Evolutionary conservation across 164 flowering plant genomes (phyloP), one percentile per base, ranked within the genome.

Genomic region (Umbilicus rupestris): DNA sequence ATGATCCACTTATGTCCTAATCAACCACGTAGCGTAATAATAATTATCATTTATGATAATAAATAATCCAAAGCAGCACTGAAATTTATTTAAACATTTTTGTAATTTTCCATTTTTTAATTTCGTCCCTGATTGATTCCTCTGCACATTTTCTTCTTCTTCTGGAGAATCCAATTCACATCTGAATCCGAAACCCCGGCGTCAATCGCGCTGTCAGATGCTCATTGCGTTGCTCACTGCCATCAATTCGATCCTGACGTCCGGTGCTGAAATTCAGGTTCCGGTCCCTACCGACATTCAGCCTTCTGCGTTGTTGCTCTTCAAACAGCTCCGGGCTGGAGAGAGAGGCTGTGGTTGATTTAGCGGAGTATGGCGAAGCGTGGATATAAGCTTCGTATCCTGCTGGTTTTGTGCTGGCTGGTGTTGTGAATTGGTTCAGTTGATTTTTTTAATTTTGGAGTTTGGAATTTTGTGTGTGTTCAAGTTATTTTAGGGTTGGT

Each of bases 331-430:
- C 14, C 30, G 30, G 28, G 3, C 28, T 55, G 44, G 44, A 6
- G 44, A 12, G 15, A 14, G 39, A 1, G 22, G 37, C 37, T 35
- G 37, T 35, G 63, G 31, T 31, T 11, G 20, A 28, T 19, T 71
- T 37, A n/a, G 10, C 20, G 1, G 67, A 64, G 68, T 71, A 89
- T 89, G 92, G 90, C 84, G 59, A 89, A 87, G 77, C 87, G 90
- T 20, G 90, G 87, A 64, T 84, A 89, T 76, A 89, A 85, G 73
- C 73, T 87, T 70, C 96, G 96, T 89, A 89, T 89, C 92, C 89
- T 87, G 28, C 15, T 55, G 15, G 59, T 82, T 68, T n/a, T 16
- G 47, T 55, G 14, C 55, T 42, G n/a, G n/a, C n/a, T n/a, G n/a
- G 1, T 58, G 17, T 10, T 16, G 67, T 41, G 70, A 52, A 39